These are phyloP conservation scores for Leishmania tarentolae DNA, from an alignment of 208 protist species.

Conservation along the genomic window DNA sequence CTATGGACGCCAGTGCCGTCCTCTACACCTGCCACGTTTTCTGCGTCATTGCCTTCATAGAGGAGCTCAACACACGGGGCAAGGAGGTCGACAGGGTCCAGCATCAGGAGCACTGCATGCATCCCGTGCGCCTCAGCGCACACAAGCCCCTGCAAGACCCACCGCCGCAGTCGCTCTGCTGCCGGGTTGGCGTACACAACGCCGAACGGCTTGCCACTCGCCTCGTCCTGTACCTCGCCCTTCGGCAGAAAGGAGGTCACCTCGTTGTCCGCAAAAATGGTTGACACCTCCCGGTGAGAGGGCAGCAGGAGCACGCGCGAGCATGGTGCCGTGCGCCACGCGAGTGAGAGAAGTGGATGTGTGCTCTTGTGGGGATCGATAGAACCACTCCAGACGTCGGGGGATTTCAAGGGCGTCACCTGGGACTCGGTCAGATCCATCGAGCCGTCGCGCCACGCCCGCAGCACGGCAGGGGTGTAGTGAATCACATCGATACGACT, in stretches of 20 bases:
- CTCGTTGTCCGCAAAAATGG: slow-evolving; percentile 24
- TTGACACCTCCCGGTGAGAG: slow-evolving; percentile 48
- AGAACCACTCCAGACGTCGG: not conserved
- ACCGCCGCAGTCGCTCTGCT: slow-evolving; percentile 79
- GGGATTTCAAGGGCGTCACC: not conserved
- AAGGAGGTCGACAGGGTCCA: slow-evolving; percentile 71
- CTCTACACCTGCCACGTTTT: not conserved
- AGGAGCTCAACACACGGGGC: slow-evolving; percentile 74
- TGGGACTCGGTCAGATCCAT: slow-evolving; percentile 41
- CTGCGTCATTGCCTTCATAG: slow-evolving; percentile 42
- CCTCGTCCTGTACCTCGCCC: not conserved
- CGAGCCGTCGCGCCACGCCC: slow-evolving; percentile 63
- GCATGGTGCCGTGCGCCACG: slow-evolving; percentile 32
- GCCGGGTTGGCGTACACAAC: slow-evolving; percentile 72
- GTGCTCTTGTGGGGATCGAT: slow-evolving; percentile 34
- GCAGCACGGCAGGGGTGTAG: slow-evolving; percentile 46
- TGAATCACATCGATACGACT: slow-evolving; percentile 55
- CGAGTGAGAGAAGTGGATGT: slow-evolving; percentile 24
- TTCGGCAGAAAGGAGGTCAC: slow-evolving; percentile 21
- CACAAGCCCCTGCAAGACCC: slow-evolving; percentile 78
- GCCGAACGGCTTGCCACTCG: not conserved
- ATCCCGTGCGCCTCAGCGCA: slow-evolving; percentile 69
- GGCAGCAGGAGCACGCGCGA: slow-evolving; percentile 68
- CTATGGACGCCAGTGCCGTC: not conserved
- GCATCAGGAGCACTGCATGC: slow-evolving; percentile 70